Percentiles rank a stretch among this genome's conserved stretches.
phyloP scores from a whole-genome alignment of 2,329 filamentous ascomycete species.

The Colletotrichum liriopes region DNA sequence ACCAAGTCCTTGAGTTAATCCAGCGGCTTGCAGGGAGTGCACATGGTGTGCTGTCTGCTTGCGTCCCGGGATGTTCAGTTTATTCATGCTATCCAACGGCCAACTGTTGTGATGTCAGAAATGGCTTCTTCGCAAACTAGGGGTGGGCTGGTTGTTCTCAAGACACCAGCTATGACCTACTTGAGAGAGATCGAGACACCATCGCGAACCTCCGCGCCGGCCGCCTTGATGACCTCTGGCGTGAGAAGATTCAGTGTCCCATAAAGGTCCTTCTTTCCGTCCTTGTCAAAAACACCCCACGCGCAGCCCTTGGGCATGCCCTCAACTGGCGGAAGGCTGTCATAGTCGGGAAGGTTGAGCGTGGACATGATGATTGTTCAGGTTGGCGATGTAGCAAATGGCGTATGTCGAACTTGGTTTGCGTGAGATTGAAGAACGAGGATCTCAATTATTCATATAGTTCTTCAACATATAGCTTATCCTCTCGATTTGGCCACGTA shows the following conservation, averaged over 20 bases:
- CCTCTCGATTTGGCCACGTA: not conserved
- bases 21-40: slow-evolving; percentile 52
- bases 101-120: slow-evolving; percentile 50
- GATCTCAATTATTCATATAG: not conserved
- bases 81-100: slow-evolving; percentile 59
- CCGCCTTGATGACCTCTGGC: slow-evolving; percentile 58
- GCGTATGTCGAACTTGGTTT: not conserved
- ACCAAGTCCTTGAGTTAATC: slow-evolving; percentile 47
- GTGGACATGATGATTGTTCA: not conserved
- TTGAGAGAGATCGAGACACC: slow-evolving; percentile 69
- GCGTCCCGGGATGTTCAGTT: slow-evolving; percentile 54
- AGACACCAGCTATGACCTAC: slow-evolving; percentile 49
- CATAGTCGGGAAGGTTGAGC: slow-evolving; percentile 59
- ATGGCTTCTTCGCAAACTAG: not conserved
- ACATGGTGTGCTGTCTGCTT: slow-evolving; percentile 55
- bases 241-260: slow-evolving; percentile 70
- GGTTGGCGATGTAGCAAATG: not conserved
- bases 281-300: slow-evolving; percentile 68
- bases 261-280: slow-evolving; percentile 64
- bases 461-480: not conserved
- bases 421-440: not conserved
- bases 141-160: not conserved
- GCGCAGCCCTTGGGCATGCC: slow-evolving; percentile 64
- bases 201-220: slow-evolving; percentile 60
- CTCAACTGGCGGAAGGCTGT: slow-evolving; percentile 58